Base-by-base conservation (phyloP, 1,284 basidiomycete genomes). In the Erythrobasidium hasegawianum region DNA sequence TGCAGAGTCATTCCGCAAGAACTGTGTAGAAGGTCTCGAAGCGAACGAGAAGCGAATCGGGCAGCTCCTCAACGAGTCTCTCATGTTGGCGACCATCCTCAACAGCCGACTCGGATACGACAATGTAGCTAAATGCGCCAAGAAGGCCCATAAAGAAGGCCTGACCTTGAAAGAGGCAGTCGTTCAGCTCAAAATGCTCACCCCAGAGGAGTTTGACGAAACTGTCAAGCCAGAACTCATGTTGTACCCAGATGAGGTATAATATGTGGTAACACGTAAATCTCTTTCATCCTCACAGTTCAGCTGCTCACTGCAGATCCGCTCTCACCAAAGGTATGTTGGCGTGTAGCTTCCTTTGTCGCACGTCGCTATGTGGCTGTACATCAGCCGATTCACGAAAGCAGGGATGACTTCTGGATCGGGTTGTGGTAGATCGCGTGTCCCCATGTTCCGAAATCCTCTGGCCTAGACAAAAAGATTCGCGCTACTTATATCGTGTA, bases 121-220 rank as follows among this genome's bases (percentile, higher is more conserved):
- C 81, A 95, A 89, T 90, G 95, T 97, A 50, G 96, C 96, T 58
- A 94, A 91, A 79, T 93, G 90, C 72, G 96, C 96, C 45, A 99
- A 99, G 85, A 98, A 98, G 80, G 96, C 96, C 14, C 96, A 98
- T 83, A 93, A 89, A 79, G 93, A 98, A 79, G 96, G 94, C 24
- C 90, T 87, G 57, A 98, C 95, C 57, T 78, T 98, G 76, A 96
- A 96, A 82, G 89, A 94, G 80, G 91, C 95, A 47, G 93, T 93
- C 7, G 87, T 97, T 39, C 80, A 86, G 27, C 84, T 97, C 45
- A 90, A 90, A 68, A 86, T 90, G 78, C 79, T 98, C 74, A 88
- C 88, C 0, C 82, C 86, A 2, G 91, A 96, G 77, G 90, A 97
- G 78, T 99, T 98, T 78, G 94, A 98, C 80, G 81, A 85, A 77